phyloP scores from a whole-genome alignment of 2,329 filamentous ascomycete genomes.

The Aspergillus phoenicis region DNA sequence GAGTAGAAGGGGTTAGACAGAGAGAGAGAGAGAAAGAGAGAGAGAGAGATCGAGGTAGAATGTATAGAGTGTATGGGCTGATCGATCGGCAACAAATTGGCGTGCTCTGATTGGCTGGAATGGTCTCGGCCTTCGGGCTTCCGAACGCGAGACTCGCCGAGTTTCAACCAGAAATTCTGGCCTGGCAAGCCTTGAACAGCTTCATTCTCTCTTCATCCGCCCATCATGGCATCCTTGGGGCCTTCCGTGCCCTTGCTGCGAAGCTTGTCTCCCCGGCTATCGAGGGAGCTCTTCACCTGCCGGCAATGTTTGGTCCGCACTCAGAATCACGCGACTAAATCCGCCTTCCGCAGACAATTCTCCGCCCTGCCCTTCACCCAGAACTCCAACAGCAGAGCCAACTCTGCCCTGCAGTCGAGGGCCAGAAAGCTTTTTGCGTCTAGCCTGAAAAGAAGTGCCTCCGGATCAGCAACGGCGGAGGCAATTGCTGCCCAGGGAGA shows the following conservation, averaged over 20 bases:
- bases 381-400: conserved; percentile 26
- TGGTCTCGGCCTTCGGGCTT: conserved; percentile 16
- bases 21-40: neutral
- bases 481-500: conserved; percentile 26
- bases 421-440: conserved; percentile 34
- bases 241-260: conserved; percentile 36
- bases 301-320: conserved; percentile 42
- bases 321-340: conserved; percentile 33
- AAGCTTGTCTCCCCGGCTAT: conserved; percentile 39
- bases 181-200: conserved; percentile 3
- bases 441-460: conserved; percentile 25
- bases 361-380: conserved; percentile 31
- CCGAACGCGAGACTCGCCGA: conserved; percentile 13
- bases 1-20: neutral
- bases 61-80: neutral
- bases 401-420: conserved; percentile 28
- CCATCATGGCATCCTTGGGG: conserved; percentile 38
- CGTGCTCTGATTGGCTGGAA: conserved; percentile 22
- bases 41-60: neutral
- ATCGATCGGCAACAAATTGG: conserved; percentile 21
- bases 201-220: conserved; percentile 10
- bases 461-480: conserved; percentile 23
- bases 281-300: conserved; percentile 45
- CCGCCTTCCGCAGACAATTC: conserved; percentile 35
- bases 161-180: neutral